Evolutionary conservation across 345 rosid species (phyloP).

Genomic region (Crucihimalaya himalaica): DNA sequence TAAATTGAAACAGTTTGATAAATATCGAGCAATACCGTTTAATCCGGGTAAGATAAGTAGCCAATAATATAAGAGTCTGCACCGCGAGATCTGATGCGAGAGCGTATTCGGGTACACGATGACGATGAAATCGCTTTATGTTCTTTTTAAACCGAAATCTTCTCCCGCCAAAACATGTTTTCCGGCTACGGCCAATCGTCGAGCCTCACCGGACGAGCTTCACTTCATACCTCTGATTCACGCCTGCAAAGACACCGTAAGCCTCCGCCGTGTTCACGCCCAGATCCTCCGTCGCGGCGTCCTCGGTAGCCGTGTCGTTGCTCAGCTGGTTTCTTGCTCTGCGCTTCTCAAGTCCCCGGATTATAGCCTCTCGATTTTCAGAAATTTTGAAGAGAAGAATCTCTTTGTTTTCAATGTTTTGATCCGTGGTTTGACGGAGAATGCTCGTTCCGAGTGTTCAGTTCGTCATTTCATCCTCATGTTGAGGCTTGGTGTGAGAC

Average conservation of each 20-base stretch:
- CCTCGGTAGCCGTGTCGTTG: conserved; percentile 45
- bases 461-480: conserved; percentile 53
- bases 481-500: conserved; percentile 48
- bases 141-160: conserved; percentile 37
- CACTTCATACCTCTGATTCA: conserved; percentile 53
- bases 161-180: conserved; percentile 43
- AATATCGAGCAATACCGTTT: neutral
- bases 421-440: conserved; percentile 55
- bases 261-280: conserved; percentile 60
- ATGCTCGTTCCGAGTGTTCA: conserved; percentile 41
- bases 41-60: neutral
- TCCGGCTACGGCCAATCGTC: conserved; percentile 20
- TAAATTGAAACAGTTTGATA: neutral
- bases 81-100: neutral
- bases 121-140: conserved; percentile 39
- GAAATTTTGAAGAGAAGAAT: conserved; percentile 45
- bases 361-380: conserved; percentile 49
- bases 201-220: conserved; percentile 35
- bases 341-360: conserved; percentile 49
- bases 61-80: neutral
- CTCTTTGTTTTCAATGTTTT: conserved; percentile 55
- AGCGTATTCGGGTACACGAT: neutral
- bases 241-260: conserved; percentile 39
- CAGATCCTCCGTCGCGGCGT: conserved; percentile 50
- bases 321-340: conserved; percentile 57